Evolutionary conservation across 2,329 filamentous ascomycete genomes (phyloP).

Genomic region (Paracoccidioides lutzii): DNA sequence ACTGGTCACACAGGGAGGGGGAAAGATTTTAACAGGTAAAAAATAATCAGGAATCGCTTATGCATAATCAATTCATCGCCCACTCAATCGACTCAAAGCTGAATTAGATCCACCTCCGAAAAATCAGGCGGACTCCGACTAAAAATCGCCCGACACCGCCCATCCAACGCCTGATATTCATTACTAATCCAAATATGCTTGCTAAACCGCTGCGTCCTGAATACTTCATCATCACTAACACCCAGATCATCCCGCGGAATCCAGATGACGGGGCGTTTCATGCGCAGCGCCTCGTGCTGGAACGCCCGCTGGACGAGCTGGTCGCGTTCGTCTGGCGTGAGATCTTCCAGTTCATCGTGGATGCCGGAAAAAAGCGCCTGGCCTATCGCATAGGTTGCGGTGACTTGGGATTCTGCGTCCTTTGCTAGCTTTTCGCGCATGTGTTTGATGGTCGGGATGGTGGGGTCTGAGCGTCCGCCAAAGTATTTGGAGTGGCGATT

Average conservation of each 20-base stretch:
- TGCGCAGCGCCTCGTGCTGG: conserved; percentile 74
- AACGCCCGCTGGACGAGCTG: conserved; percentile 76
- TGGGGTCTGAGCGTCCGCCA: conserved; percentile 21
- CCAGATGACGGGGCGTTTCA: conserved; percentile 80
- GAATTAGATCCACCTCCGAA: conserved; percentile 75
- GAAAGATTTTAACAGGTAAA: neutral
- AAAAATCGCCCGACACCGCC: conserved; percentile 70
- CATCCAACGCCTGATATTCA: conserved; percentile 77
- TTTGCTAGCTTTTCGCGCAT: conserved; percentile 26
- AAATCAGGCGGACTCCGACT: conserved; percentile 79
- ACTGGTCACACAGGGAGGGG: too few relatives aligned
- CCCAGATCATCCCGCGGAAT: conserved; percentile 84
- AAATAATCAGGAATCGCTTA: neutral
- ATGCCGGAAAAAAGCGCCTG: conserved; percentile 76
- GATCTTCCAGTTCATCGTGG: conserved; percentile 85
- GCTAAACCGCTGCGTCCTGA: conserved; percentile 61
- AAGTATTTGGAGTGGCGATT: conserved; percentile 31
- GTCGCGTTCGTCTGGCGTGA: conserved; percentile 81
- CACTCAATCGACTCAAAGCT: conserved; percentile 39
- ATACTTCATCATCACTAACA: conserved; percentile 82
- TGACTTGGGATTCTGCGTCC: conserved; percentile 58
- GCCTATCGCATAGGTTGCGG: conserved; percentile 46
- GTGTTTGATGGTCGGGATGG: conserved; percentile 21
- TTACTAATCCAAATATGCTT: conserved; percentile 86
- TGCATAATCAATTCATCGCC: neutral